Evolutionary conservation across 2,329 filamentous ascomycete species (phyloP), one percentile per base, ranked within the genome.

Genomic region (Epichloe uncinata): DNA sequence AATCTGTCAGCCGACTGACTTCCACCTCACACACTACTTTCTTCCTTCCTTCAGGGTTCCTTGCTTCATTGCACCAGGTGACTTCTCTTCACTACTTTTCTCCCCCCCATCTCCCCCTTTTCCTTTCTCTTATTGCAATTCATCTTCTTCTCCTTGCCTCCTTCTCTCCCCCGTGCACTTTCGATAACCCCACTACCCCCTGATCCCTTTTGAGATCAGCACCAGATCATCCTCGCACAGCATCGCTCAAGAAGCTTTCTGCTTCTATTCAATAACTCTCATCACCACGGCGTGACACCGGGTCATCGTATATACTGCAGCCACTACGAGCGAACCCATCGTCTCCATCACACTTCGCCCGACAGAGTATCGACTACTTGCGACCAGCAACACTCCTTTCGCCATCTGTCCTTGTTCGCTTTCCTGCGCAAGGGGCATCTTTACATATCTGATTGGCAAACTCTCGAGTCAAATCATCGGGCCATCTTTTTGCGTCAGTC

Each of bases 151-250:
- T 13, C 38, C 37, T 30, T 16, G 7, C 13, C 15, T 42, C 34
- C 20, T 36, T 48, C 30, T 43, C 22, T 18, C n/a, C 8, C 8
- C 47, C 44, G 46, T 49, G 53, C 26, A 15, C 26, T 35, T 44
- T 40, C 11, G 20, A 35, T 45, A 44, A 50, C 51, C 50, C 51
- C 46, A 48, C 45, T 47, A 26, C 53, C 52, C 43, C 52, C 54
- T 47, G 49, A 54, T 51, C 46, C 43, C 48, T 52, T 47, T 43
- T 48, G 51, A 30, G 50, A 53, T 43, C 33, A 43, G 47, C 40
- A 42, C 40, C 9, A 11, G 16, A 11, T 35, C 40, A 35, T 45
- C 44, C 11, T 37, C 41, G 36, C 50, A 40, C 38, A 40, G 45
- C 13, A 54, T 34, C 42, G 42, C 46, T 52, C 16, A 45, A 45